Percentiles rank a stretch among this genome's conserved stretches.
Conservation (phyloP, 306 rosid genomes). For the Psophocarpus tetragonolobus region DNA sequence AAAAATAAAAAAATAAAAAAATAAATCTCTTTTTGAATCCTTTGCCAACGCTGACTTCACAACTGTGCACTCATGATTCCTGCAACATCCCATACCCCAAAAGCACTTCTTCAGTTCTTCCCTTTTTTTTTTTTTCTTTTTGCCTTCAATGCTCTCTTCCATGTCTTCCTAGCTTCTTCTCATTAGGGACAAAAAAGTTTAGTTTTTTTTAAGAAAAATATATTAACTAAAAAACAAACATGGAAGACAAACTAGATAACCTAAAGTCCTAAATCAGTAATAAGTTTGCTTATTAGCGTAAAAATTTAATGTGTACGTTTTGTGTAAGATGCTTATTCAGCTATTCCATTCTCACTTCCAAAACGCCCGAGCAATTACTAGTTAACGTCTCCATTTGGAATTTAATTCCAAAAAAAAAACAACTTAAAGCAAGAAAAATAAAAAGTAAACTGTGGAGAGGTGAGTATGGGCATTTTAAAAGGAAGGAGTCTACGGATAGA, state of each 20-base stretch:
- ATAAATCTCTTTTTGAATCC: constrained; percentile 26
- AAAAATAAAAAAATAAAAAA: not conserved
- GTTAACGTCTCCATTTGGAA: not conserved
- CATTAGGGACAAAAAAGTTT: not conserved
- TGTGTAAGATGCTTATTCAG: not conserved
- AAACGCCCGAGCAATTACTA: not conserved
- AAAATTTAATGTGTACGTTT: not conserved
- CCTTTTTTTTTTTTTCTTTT: not conserved
- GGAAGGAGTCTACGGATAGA: not conserved
- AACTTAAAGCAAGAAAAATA: not conserved
- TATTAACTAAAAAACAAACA: not conserved
- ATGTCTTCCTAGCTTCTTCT: not conserved
- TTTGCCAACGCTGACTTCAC: constrained; percentile 39
- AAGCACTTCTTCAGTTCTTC: not conserved
- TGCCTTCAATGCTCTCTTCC: not conserved
- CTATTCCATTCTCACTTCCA: not conserved
- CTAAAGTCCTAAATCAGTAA: not conserved
- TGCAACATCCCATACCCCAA: not conserved
- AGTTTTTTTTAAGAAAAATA: too few relatives aligned
- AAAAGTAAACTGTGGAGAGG: too few relatives aligned
- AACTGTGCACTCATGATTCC: constrained; percentile 20
- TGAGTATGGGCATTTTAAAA: not conserved
- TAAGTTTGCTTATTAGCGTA: not conserved
- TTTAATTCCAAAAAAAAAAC: not conserved
- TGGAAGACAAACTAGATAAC: not conserved